Conservation (phyloP, 2,329 filamentous ascomycete genomes). For the Colletotrichum ledebouriae region DNA sequence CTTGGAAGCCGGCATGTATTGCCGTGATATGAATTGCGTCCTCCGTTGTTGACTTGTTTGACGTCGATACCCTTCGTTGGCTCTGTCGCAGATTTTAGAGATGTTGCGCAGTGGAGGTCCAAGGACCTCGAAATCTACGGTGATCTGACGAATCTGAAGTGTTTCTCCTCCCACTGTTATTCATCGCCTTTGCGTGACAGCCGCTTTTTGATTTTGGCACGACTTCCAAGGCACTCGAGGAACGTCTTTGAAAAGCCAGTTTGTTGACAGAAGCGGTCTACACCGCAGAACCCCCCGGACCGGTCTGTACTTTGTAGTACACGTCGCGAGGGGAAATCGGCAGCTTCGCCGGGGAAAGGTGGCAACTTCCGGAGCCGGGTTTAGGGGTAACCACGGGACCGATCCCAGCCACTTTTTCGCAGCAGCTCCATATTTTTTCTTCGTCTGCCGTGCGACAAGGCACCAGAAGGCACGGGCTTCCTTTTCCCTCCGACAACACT, state of each 20-base stretch:
- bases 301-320: too few relatives aligned
- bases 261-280: neutral
- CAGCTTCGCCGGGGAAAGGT: slow-evolving; percentile 9
- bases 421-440: too few relatives aligned
- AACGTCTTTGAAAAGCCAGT: neutral
- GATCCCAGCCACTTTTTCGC: slow-evolving; percentile 26
- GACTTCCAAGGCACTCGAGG: too few relatives aligned
- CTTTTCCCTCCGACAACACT: slow-evolving; percentile 5
- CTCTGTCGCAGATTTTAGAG: slow-evolving; percentile 21
- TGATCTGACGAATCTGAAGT: neutral
- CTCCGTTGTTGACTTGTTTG: slow-evolving; percentile 17
- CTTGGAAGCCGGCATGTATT: slow-evolving; percentile 19
- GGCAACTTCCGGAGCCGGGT: slow-evolving; percentile 26
- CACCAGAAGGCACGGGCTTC: neutral
- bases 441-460: too few relatives aligned
- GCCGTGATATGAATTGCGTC: slow-evolving; percentile 23
- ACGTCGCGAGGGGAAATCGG: slow-evolving; percentile 1
- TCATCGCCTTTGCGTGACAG: neutral
- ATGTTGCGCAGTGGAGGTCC: neutral
- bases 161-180: neutral
- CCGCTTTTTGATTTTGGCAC: neutral
- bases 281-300: too few relatives aligned
- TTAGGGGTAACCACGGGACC: slow-evolving; percentile 36
- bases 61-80: slow-evolving; percentile 37
- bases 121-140: neutral